Evolutionary conservation across 2,329 filamentous ascomycete species (phyloP), one percentile per base, ranked within the genome.

Genomic region (Reticulascus tulasneorum): DNA sequence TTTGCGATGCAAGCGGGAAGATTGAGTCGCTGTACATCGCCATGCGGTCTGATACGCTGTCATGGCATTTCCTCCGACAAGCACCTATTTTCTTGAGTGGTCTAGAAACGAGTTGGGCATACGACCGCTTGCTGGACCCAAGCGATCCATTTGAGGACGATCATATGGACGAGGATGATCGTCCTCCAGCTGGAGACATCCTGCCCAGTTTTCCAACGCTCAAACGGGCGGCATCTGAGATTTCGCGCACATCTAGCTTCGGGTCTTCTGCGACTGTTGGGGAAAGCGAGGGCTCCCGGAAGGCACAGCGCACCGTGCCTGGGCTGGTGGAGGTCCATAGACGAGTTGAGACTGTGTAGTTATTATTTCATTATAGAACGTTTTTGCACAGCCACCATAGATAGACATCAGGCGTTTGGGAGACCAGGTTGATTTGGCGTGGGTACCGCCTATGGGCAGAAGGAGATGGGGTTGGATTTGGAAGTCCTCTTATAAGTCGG

Each of bases 1-100:
- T 78, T 4, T 64, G 69, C 31, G 71, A 76, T 29, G 59, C 62
- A 4, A 66, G 63, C 35, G 76, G 75, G 27, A 73, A 71, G 46
- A 71, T 78, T 17, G 72, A 78, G 46, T 77, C 75, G 15, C 54
- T 80, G 11, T 80, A 80, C 47, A 76, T 80, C 38, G 73, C 75
- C 37, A 74, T 77, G 71, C 59, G 63, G 10, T 50, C 63, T 6
- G 67, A 73, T 37, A 70, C 66, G 7, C 59, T 80, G n/a, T 74
- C 73, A 3, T 80, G 76, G 76, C 63, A 70, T 40, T 67, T 64
- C 22, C 56, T 80, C 20, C 63, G 63, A 35, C 58, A 64, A 22
- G 63, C 70, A 5, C 66, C 69, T 1, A 59, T 69, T 3, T 73
- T 67, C 42, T 56, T 73, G 7, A 62, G 71, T 10, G 73, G 73